Conservation (phyloP, 495 filamentous ascomycete genomes). For the Acidiella bohemica region DNA sequence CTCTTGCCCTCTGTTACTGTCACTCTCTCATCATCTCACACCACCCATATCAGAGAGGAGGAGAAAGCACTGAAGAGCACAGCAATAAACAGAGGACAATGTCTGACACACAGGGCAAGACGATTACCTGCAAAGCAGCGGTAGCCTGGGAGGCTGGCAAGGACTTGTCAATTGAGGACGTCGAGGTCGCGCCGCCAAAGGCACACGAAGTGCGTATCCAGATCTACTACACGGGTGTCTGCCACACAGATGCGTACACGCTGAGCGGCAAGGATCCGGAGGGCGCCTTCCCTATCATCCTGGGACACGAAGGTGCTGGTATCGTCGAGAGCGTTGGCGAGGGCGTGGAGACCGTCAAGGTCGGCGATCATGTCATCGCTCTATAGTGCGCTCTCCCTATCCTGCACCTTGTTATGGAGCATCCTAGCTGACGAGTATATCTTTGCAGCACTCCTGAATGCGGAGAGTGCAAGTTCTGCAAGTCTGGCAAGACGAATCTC, state of each 20-base stretch:
- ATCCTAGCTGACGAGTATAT: not conserved
- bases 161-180: slow-evolving; percentile 73
- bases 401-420: not conserved
- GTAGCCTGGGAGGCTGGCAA: slow-evolving; percentile 93
- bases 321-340: slow-evolving; percentile 95
- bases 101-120: slow-evolving; percentile 16
- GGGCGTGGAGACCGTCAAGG: slow-evolving; percentile 85
- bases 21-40: not conserved
- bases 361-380: slow-evolving; percentile 84
- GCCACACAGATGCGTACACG: slow-evolving; percentile 98
- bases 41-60: too few relatives aligned
- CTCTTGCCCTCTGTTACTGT: too few relatives aligned
- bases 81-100: not conserved
- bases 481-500: slow-evolving; percentile 97
- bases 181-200: slow-evolving; percentile 83
- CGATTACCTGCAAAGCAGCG: slow-evolving; percentile 51
- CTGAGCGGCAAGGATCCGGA: slow-evolving; percentile 96
- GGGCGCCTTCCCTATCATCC: slow-evolving; percentile 90
- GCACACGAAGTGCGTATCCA: slow-evolving; percentile 94
- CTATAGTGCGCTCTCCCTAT: slow-evolving; percentile 58
- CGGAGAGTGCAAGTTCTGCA: slow-evolving; percentile 97
- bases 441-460: slow-evolving; percentile 78
- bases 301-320: slow-evolving; percentile 94
- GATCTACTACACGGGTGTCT: slow-evolving; percentile 94
- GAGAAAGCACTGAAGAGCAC: too few relatives aligned